These are phyloP conservation scores for Trypanosomatidae sp. DNA, from an alignment of 208 protist species.

Conservation along the genomic window DNA sequence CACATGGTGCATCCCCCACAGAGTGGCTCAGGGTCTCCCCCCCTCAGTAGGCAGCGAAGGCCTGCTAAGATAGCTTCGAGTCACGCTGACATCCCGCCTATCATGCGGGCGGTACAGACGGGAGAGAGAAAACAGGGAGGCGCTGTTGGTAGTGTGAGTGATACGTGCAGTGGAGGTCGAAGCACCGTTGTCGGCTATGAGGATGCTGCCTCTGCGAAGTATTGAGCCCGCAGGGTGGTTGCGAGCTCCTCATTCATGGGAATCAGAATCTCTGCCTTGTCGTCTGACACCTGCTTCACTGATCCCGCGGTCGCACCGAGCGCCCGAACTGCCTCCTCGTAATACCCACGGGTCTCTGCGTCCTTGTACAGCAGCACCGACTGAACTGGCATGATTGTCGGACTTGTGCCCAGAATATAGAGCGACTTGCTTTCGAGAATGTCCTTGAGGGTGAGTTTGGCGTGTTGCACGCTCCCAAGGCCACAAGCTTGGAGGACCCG, in stretches of 20 bases:
- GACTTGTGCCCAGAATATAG: conserved; percentile 78
- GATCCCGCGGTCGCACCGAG: conserved; percentile 3
- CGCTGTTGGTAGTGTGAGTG: not conserved
- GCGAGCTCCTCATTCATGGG: conserved; percentile 13
- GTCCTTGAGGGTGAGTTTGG: conserved; percentile 56
- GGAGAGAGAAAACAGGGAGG: not conserved
- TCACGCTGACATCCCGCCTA: too few relatives aligned
- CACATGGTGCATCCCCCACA: too few relatives aligned
- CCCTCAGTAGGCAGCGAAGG: too few relatives aligned
- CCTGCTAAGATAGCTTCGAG: too few relatives aligned
- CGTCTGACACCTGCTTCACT: conserved; percentile 7
- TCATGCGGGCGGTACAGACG: not conserved
- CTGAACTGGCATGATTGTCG: conserved; percentile 64
- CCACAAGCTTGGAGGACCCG: conserved; percentile 32
- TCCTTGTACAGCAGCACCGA: conserved; percentile 61
- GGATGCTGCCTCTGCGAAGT: conserved; percentile 16
- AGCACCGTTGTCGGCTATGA: not conserved
- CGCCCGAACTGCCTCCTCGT: conserved; percentile 27
- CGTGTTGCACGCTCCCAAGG: conserved; percentile 39
- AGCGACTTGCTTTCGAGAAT: conserved; percentile 46
- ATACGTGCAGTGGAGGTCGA: not conserved
- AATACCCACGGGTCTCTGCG: conserved; percentile 33
- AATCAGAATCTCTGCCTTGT: conserved; percentile 6
- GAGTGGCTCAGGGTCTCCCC: too few relatives aligned
- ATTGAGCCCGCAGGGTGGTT: conserved; percentile 12